phyloP scores from a whole-genome alignment of 78 protist genomes.

The Polysphondylium violaceum region DNA sequence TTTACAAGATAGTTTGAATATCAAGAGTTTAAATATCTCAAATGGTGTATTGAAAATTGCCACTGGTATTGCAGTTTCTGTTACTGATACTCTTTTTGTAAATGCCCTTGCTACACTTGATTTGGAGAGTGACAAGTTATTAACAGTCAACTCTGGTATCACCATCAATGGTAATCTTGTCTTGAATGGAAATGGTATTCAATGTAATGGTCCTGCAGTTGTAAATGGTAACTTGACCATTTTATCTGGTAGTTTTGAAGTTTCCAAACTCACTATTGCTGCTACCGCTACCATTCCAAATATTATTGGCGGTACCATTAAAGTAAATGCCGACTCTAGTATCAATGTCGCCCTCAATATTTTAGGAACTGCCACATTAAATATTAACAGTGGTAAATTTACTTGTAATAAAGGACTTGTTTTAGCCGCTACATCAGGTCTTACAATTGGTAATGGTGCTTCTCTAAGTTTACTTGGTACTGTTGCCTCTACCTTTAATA shows the following conservation, averaged over 20 bases:
- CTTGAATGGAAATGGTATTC: not conserved
- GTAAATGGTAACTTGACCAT: not conserved
- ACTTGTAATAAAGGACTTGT: not conserved
- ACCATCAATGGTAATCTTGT: not conserved
- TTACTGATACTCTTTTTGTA: not conserved
- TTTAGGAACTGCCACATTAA: not conserved
- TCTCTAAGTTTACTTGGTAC: not conserved
- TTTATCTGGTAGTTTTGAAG: not conserved
- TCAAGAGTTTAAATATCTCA: constrained; percentile 23
- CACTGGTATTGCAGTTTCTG: not conserved
- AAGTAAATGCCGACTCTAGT: constrained; percentile 6
- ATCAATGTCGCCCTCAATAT: not conserved
- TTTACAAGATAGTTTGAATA: not conserved
- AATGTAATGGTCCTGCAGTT: not conserved
- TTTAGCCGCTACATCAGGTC: not conserved
- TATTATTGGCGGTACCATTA: not conserved
- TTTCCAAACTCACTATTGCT: not conserved
- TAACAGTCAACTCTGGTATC: not conserved
- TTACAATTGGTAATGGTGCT: not conserved
- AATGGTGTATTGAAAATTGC: constrained; percentile 7
- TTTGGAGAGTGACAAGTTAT: not conserved
- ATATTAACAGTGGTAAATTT: constrained; percentile 10
- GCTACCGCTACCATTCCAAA: not conserved
- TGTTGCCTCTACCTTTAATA: not conserved
- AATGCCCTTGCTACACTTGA: not conserved